Base-by-base conservation (phyloP, 1,139 yeast genomes). In the Dujonia santamariae region DNA sequence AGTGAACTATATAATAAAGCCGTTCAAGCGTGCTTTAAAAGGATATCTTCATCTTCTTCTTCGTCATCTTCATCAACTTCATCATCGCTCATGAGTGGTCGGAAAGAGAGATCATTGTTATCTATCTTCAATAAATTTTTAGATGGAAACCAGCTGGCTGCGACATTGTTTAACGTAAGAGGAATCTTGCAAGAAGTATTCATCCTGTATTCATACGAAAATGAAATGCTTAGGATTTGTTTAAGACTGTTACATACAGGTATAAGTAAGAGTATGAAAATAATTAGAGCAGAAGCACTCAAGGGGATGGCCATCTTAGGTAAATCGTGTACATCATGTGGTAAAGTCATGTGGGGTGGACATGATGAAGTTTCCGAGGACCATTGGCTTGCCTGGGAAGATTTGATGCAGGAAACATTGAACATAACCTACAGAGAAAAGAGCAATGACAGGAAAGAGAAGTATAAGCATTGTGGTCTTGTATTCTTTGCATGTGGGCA, bases 271-370 rank as follows among this genome's bases (percentile, higher is more conserved):
- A 70, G 67, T 35, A 54, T 80, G 51, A 51, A 62, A 15, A 41
- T 52, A 2, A 53, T 79, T 2, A 61, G 67, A 8, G 44, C 50
- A 1, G 63, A 67, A 30, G 64, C 72, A 16, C 43, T 66, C 2
- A 53, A 56, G 34, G 95, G 95, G 0, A 80, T 90, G 85, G 59
- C 76, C 1, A 71, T 80, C 1, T 58, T 56, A 19, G 59, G 67
- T 14, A 67, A 72, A 33, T 70, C 64, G 31, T 86, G 96, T 55
- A 80, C 83, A 34, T 75, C 81, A 0, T 86, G 96, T 53, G 85
- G 84, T 2, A 76, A 75, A 42, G 59, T 60, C 21, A 57, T 85
- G 26, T 77, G 85, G 73, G 95, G 95, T 0, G 51, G 72, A 0
- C 75, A 74, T 1, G 51, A 72, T 0, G 75, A 74, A 1, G 59